These are phyloP conservation scores for Dactylorhiza incarnata DNA, from an alignment of 106 monocot species.

Conservation along the genomic window DNA sequence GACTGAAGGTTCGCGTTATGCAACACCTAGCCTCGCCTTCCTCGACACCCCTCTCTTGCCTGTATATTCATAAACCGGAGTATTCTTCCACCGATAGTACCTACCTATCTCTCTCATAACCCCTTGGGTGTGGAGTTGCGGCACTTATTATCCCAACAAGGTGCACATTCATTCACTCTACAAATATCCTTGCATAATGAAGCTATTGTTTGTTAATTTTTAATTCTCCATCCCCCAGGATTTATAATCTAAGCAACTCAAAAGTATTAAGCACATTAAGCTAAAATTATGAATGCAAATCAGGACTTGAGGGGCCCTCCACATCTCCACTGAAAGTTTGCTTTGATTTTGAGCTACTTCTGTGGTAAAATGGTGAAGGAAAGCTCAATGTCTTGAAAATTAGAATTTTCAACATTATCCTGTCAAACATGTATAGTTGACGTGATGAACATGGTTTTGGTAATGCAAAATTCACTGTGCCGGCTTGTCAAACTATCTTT, in stretches of 20 bases:
- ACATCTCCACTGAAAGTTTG: not conserved
- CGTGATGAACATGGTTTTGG: not conserved
- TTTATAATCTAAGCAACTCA: not conserved
- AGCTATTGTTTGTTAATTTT: not conserved
- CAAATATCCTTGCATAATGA: not conserved
- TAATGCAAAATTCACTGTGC: not conserved
- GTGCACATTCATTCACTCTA: not conserved
- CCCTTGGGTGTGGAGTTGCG: too few species aligned
- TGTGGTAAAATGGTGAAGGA: slow-evolving; percentile 1
- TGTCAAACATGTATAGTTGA: not conserved
- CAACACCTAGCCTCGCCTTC: too few species aligned
- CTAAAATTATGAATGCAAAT: not conserved
- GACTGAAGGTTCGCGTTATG: too few species aligned
- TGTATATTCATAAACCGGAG: too few species aligned
- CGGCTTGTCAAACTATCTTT: too few species aligned
- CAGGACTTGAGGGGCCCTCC: not conserved
- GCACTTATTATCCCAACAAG: not conserved
- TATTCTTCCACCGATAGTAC: too few species aligned
- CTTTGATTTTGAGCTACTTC: not conserved
- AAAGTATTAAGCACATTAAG: not conserved
- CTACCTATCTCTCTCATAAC: too few species aligned
- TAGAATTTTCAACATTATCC: not conserved
- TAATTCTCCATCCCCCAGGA: not conserved
- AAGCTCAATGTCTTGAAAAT: not conserved
- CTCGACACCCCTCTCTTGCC: too few species aligned